phyloP scores from a whole-genome alignment of 208 protist genomes.

The Lotmaria passim region DNA sequence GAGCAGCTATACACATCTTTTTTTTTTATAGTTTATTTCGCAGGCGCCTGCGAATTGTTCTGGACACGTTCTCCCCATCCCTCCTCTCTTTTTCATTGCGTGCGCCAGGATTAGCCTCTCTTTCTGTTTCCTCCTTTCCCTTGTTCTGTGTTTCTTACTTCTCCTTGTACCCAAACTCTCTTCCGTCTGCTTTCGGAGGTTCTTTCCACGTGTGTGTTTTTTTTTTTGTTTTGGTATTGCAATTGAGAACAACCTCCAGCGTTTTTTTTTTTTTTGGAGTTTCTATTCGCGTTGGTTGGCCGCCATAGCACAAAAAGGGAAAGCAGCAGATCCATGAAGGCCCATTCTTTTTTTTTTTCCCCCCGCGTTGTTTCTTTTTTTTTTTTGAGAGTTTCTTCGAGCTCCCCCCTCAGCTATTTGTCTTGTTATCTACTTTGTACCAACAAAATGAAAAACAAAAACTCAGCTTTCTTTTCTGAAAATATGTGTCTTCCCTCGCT shows the following conservation, averaged over 20 bases:
- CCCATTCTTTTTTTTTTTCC: constrained; percentile 2
- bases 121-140: constrained; percentile 23
- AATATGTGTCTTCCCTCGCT: too few species aligned
- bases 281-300: background rate
- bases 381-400: too few species aligned
- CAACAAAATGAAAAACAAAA: too few species aligned
- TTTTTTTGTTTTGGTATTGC: constrained; percentile 14
- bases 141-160: constrained; percentile 11
- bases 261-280: constrained; percentile 18
- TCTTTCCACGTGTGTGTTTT: background rate
- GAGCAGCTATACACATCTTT: background rate
- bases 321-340: background rate
- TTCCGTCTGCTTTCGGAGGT: constrained; percentile 5
- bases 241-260: background rate
- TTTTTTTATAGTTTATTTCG: background rate
- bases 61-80: background rate
- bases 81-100: constrained; percentile 4
- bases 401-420: too few species aligned
- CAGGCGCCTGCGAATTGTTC: background rate
- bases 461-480: too few species aligned
- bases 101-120: constrained; percentile 23
- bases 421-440: too few species aligned
- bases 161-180: constrained; percentile 15
- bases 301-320: too few species aligned
- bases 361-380: background rate